A percentile compares a stretch with the other conserved stretches of the same genome.
These are phyloP conservation scores for Aspergillus fumigatiaffinis DNA, from an alignment of 2,329 filamentous ascomycete genomes.

Conservation along the genomic window DNA sequence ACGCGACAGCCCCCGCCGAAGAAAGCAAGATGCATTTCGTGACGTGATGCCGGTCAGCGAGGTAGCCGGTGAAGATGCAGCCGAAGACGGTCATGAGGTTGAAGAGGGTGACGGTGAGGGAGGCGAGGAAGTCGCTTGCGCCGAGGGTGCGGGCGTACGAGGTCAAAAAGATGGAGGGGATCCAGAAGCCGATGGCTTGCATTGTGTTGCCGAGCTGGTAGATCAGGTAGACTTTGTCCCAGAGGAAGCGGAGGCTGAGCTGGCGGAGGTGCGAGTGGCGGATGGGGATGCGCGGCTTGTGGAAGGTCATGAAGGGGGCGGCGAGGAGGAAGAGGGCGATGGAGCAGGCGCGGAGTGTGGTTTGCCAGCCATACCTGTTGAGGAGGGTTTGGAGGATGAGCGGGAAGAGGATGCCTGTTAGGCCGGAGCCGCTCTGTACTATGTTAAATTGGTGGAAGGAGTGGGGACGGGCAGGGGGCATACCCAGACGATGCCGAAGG, in stretches of 20 bases:
- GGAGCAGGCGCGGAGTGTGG: conserved; percentile 43
- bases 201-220: conserved; percentile 38
- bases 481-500: conserved; percentile 45
- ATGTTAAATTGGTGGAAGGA: too few relatives aligned
- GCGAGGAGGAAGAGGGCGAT: conserved; percentile 25
- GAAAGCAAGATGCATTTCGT: conserved; percentile 43
- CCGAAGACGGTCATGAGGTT: conserved; percentile 32
- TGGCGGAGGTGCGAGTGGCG: conserved; percentile 29
- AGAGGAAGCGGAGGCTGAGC: conserved; percentile 35
- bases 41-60: conserved; percentile 17
- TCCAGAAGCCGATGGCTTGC: conserved; percentile 33
- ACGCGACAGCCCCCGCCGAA: conserved; percentile 52
- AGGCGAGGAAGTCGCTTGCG: conserved; percentile 7
- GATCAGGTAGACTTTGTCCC: conserved; percentile 21
- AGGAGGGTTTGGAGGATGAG: conserved; percentile 43
- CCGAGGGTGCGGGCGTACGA: conserved; percentile 25
- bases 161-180: conserved; percentile 34
- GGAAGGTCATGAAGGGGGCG: conserved; percentile 29
- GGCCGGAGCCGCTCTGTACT: conserved; percentile 30
- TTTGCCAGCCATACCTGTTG: conserved; percentile 40
- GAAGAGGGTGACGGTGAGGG: conserved; percentile 18
- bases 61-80: conserved; percentile 33
- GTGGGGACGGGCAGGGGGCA: too few relatives aligned
- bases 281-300: conserved; percentile 41
- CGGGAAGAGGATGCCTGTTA: conserved; percentile 45